Evolutionary conservation across 257 asterid species (phyloP).

Genomic region (Forsythia viridissima): DNA sequence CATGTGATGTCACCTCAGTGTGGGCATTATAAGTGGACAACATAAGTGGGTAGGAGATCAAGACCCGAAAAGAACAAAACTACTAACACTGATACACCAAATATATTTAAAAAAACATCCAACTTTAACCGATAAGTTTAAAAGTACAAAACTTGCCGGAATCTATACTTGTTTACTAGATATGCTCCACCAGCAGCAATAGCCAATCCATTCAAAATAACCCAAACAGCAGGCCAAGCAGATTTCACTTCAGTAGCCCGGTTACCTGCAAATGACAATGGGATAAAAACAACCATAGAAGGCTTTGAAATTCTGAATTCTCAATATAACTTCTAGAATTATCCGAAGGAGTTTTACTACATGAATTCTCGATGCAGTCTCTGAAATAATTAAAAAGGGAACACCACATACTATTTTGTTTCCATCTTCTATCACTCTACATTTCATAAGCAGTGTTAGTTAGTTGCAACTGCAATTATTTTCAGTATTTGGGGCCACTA

Average conservation of each 20-base stretch:
- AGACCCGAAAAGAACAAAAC: too few species aligned
- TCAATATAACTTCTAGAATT: background rate
- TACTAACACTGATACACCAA: too few species aligned
- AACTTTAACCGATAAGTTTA: background rate
- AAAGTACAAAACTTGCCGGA: slow-evolving; percentile 56
- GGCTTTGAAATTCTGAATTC: background rate
- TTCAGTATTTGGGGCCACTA: background rate
- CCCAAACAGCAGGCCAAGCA: slow-evolving; percentile 75
- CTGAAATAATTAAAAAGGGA: background rate
- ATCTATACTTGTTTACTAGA: slow-evolving; percentile 65
- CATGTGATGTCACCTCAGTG: too few species aligned
- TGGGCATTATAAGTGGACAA: too few species aligned
- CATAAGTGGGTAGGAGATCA: too few species aligned
- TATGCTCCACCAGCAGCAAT: slow-evolving; percentile 64
- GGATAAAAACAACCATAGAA: slow-evolving; percentile 7
- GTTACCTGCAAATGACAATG: slow-evolving; percentile 48
- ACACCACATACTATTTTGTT: background rate
- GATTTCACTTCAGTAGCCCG: slow-evolving; percentile 59
- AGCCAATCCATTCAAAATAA: slow-evolving; percentile 59
- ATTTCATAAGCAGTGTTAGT: background rate
- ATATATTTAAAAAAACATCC: background rate
- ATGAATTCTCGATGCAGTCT: background rate
- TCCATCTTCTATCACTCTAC: background rate
- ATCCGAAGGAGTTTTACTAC: background rate
- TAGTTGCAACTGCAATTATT: background rate